A percentile compares a stretch with the other conserved stretches of the same genome.
phyloP scores from a whole-genome alignment of 2,329 filamentous ascomycete genomes.

The Botryosphaeria dothidea region DNA sequence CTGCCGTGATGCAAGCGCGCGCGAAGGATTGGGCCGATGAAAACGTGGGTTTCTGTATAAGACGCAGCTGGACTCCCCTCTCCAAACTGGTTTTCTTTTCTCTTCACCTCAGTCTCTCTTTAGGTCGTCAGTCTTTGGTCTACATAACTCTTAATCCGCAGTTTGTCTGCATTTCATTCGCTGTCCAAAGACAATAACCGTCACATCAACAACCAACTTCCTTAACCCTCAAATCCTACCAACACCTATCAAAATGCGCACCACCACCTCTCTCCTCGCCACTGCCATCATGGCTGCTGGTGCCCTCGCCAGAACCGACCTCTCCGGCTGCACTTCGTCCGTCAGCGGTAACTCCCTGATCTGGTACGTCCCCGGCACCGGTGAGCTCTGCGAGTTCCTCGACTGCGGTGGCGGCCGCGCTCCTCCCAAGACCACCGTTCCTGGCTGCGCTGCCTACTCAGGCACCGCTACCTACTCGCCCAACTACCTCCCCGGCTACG shows the following conservation, averaged over 20 bases:
- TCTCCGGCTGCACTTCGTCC: slow-evolving; percentile 47
- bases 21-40: slow-evolving; percentile 5
- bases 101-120: slow-evolving; percentile 10
- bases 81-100: too few relatives aligned
- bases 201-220: not conserved
- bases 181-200: not conserved
- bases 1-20: not conserved
- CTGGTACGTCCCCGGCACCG: slow-evolving; percentile 64
- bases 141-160: not conserved
- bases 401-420: slow-evolving; percentile 70
- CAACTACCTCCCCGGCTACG: slow-evolving; percentile 46
- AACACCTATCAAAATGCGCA: slow-evolving; percentile 23
- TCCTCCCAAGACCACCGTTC: slow-evolving; percentile 63
- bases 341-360: slow-evolving; percentile 49
- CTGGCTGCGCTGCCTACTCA: slow-evolving; percentile 59
- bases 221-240: not conserved
- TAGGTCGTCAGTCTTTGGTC: not conserved
- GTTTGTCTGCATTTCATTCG: slow-evolving; percentile 1
- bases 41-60: not conserved
- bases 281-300: slow-evolving; percentile 32
- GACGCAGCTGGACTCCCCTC: not conserved
- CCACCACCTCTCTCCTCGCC: slow-evolving; percentile 28
- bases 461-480: slow-evolving; percentile 59
- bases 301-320: slow-evolving; percentile 39
- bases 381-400: slow-evolving; percentile 64